Percentiles rank a stretch among this genome's conserved stretches.
Evolutionary conservation across 2,329 filamentous ascomycete species (phyloP).

Genomic region (Penicillium corylophilum): DNA sequence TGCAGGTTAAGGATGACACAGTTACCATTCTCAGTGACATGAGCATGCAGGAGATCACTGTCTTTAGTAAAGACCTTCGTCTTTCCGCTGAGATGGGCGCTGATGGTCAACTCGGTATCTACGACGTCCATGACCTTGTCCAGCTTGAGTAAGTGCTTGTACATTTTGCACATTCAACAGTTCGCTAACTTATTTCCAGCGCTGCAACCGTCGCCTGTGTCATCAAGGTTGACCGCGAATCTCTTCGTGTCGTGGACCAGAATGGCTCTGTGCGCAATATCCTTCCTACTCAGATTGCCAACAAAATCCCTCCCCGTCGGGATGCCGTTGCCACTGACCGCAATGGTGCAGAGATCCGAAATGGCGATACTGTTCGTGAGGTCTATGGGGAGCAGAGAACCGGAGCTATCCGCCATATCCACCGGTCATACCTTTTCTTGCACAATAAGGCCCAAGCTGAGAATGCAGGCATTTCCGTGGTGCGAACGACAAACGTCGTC

Average conservation of each 20-base stretch:
- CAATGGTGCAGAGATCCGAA: slow-evolving; percentile 86
- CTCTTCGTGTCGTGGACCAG: slow-evolving; percentile 85
- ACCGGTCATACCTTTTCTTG: slow-evolving; percentile 87
- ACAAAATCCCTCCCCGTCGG: slow-evolving; percentile 79
- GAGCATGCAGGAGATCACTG: slow-evolving; percentile 88
- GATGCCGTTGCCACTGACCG: slow-evolving; percentile 88
- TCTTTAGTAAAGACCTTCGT: slow-evolving; percentile 95
- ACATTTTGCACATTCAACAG: neutral
- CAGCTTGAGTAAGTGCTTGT: slow-evolving; percentile 70
- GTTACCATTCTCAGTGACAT: slow-evolving; percentile 93
- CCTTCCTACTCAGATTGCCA: slow-evolving; percentile 87
- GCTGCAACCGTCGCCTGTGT: slow-evolving; percentile 89
- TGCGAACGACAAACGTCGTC: slow-evolving; percentile 78
- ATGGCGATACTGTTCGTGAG: slow-evolving; percentile 91
- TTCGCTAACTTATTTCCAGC: slow-evolving; percentile 41
- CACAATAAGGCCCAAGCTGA: slow-evolving; percentile 81
- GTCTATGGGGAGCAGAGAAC: slow-evolving; percentile 78
- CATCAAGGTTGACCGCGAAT: slow-evolving; percentile 93
- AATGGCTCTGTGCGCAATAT: slow-evolving; percentile 78
- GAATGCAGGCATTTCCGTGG: slow-evolving; percentile 87
- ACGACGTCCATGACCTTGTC: slow-evolving; percentile 87
- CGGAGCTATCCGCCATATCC: slow-evolving; percentile 89
- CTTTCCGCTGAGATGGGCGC: slow-evolving; percentile 91
- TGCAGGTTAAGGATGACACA: slow-evolving; percentile 86
- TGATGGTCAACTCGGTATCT: slow-evolving; percentile 78